Conservation (phyloP, 2,329 filamentous ascomycete genomes). For the Paracoccidioides lutzii region DNA sequence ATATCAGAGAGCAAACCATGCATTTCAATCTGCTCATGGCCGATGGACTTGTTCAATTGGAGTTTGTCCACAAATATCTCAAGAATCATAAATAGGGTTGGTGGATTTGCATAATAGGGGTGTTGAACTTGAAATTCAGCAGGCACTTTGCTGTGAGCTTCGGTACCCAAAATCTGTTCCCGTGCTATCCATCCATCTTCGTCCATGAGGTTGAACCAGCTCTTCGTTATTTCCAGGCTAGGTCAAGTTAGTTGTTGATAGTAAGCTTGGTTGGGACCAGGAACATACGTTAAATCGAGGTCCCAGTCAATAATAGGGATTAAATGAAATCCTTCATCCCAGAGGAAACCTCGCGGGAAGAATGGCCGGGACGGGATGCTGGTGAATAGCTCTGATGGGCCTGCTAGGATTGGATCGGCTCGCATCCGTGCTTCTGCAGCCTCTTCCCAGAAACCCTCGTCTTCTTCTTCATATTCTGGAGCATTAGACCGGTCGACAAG, state of each 20-base stretch:
- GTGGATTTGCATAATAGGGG: slow-evolving; percentile 93
- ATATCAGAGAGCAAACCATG: slow-evolving; percentile 31
- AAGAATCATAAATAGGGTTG: slow-evolving; percentile 81
- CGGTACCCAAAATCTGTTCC: slow-evolving; percentile 83
- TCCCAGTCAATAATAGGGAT: slow-evolving; percentile 90
- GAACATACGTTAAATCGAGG: slow-evolving; percentile 57
- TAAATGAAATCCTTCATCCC: slow-evolving; percentile 96
- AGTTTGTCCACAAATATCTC: slow-evolving; percentile 74
- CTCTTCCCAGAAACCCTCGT: slow-evolving; percentile 91
- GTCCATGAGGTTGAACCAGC: slow-evolving; percentile 94
- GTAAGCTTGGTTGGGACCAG: not conserved
- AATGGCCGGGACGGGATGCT: slow-evolving; percentile 87
- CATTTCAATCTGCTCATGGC: slow-evolving; percentile 14
- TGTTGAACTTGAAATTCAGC: slow-evolving; percentile 89
- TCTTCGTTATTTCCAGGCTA: slow-evolving; percentile 69
- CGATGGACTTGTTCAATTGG: slow-evolving; percentile 31
- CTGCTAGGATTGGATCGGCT: slow-evolving; percentile 57
- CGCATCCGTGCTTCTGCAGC: slow-evolving; percentile 64
- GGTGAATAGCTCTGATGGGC: slow-evolving; percentile 79
- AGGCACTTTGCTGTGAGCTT: slow-evolving; percentile 91
- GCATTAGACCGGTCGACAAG: slow-evolving; percentile 83
- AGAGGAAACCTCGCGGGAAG: slow-evolving; percentile 91
- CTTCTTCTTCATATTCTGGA: slow-evolving; percentile 87
- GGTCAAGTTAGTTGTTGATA: slow-evolving; percentile 11
- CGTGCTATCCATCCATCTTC: slow-evolving; percentile 95